A percentile compares a stretch with the other conserved stretches of the same genome.
These are phyloP conservation scores for Colletotrichum sp. DNA, from an alignment of 2,329 filamentous ascomycete species.

Conservation along the genomic window DNA sequence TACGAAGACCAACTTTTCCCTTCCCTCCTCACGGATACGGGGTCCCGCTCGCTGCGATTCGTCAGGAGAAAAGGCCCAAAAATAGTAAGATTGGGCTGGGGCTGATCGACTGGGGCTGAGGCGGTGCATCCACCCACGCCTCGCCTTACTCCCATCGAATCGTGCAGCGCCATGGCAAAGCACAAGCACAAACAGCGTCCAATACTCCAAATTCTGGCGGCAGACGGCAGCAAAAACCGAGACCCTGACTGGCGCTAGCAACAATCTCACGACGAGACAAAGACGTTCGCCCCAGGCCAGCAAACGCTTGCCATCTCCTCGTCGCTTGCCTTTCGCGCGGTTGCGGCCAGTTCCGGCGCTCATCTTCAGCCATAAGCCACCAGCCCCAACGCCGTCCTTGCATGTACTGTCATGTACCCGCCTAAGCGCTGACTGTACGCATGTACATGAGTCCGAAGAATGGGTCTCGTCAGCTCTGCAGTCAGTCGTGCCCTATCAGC, in stretches of 20 bases:
- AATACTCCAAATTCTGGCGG: background rate
- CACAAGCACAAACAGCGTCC: background rate
- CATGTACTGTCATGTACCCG: background rate
- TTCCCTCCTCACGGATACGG: slow-evolving; percentile 1
- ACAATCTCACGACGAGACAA: background rate
- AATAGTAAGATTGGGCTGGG: slow-evolving; percentile 24
- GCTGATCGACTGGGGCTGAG: slow-evolving; percentile 23
- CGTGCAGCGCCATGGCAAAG: background rate
- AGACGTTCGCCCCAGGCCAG: background rate
- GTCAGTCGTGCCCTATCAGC: background rate
- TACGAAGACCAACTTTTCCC: background rate
- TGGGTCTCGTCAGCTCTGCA: background rate
- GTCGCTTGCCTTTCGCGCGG: background rate
- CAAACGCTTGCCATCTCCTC: background rate
- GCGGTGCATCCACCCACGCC: slow-evolving; percentile 14
- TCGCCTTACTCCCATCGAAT: slow-evolving; percentile 1
- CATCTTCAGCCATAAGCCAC: background rate
- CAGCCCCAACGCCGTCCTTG: background rate
- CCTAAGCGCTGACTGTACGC: background rate
- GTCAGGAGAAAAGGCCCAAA: slow-evolving; percentile 15
- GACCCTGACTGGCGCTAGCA: background rate
- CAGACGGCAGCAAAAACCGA: background rate
- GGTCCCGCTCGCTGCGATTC: background rate
- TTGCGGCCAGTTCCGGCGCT: slow-evolving; percentile 9
- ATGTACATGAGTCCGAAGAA: background rate